A percentile compares a stretch with the other conserved stretches of the same genome.
Conservation (phyloP, 306 rosid species). For the Elaeagnus macrophylla region DNA sequence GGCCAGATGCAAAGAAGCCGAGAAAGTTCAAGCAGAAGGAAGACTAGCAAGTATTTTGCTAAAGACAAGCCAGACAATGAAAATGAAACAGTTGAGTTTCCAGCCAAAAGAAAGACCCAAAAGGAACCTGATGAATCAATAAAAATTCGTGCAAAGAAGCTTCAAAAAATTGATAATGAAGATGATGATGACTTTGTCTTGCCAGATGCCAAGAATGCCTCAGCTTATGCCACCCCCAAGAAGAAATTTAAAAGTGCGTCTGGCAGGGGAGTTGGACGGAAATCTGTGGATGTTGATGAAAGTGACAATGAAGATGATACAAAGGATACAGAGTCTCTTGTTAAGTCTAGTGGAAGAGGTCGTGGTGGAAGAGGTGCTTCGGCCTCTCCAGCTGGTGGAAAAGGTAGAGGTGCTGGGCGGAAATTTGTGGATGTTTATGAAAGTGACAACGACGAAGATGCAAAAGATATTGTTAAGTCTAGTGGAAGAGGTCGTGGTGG, state of each 20-base stretch:
- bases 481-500: slow-evolving; percentile 78
- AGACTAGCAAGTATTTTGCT: slow-evolving; percentile 68
- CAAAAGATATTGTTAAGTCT: slow-evolving; percentile 39
- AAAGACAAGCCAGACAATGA: slow-evolving; percentile 45
- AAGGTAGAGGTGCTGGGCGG: slow-evolving; percentile 49
- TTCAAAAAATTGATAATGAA: slow-evolving; percentile 31
- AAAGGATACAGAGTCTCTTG: slow-evolving; percentile 26
- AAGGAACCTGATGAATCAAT: slow-evolving; percentile 31
- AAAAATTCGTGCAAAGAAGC: slow-evolving; percentile 33
- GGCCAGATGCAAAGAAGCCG: slow-evolving; percentile 44
- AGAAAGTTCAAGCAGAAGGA: slow-evolving; percentile 58
- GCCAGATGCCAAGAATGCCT: slow-evolving; percentile 30
- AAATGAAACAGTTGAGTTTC: slow-evolving; percentile 35
- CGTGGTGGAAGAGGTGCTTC: slow-evolving; percentile 72
- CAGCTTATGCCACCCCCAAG: slow-evolving; percentile 44
- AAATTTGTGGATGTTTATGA: slow-evolving; percentile 44
- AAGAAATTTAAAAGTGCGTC: slow-evolving; percentile 69
- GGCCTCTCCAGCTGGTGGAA: slow-evolving; percentile 48
- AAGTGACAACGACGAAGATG: slow-evolving; percentile 47
- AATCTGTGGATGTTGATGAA: slow-evolving; percentile 41
- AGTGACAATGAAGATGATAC: slow-evolving; percentile 45
- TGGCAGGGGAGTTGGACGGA: slow-evolving; percentile 48
- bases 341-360: slow-evolving; percentile 68
- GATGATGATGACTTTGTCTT: slow-evolving; percentile 39
- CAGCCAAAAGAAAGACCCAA: slow-evolving; percentile 58